Evolutionary conservation across 169 alveolate genomes (phyloP), one percentile per base, ranked within the genome.

Genomic region (Cryptosporidium sp.): DNA sequence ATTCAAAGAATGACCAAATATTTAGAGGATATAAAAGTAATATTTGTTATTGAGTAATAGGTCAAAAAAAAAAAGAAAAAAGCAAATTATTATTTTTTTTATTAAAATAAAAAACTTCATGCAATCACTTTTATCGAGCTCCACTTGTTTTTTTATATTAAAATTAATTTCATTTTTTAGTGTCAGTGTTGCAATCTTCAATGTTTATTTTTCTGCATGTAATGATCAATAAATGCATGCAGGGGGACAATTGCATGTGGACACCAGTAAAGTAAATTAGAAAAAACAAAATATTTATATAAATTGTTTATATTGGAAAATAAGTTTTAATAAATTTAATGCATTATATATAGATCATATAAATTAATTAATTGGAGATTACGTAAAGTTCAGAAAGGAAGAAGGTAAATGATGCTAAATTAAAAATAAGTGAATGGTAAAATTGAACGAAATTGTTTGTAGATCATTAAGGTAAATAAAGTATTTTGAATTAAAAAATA

Each of bases 191-290:
- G 8, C 67, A 23, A n/a, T 6, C 9, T 26, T 9, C 23, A 26
- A 55, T 26, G 9, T 41, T 41, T 39, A 4, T 55, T 55, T 55
- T 55, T 23, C 10, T 55, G 67, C 67, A 55, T 55, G 67, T 26
- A 55, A 55, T 55, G 67, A 55, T 55, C 67, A 55, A 55, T 55
- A 55, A 55, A 55, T 55, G 67, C 67, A 55, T 55, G 67, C 67
- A 55, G 67, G 35, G 35, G 67, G 37, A 21, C 39, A 55, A 5
- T n/a, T 55, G 67, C 67, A 55, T 55, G 67, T 55, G 67, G 67
- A 55, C 67, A 26, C 35, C 67, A 26, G n/a, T 18, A 55, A 55
- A 55, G 21, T 55, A 23, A 55, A n/a, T 55, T 21, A 23, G 0
- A 55, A 55, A 55, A 55, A 51, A 4, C 3, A 55, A 55, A 52